A percentile compares a stretch with the other conserved stretches of the same genome.
phyloP scores from a whole-genome alignment of 176 grass and related monocot species.

The Triticum urartu region DNA sequence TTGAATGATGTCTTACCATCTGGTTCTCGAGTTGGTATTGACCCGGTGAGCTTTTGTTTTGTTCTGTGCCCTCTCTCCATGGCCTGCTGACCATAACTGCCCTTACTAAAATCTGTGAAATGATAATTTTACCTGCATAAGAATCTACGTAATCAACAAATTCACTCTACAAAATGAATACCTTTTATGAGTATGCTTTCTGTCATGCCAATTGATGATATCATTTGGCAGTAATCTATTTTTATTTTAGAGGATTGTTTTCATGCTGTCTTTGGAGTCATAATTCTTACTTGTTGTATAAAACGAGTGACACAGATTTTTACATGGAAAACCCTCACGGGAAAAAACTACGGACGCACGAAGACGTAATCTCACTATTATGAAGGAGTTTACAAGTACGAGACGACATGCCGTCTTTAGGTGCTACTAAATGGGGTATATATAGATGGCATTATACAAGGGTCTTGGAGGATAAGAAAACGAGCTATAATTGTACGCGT shows the following conservation, averaged over 20 bases:
- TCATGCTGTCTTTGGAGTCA: background rate
- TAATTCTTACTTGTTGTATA: background rate
- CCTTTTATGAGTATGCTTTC: background rate
- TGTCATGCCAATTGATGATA: background rate
- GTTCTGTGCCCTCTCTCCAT: background rate
- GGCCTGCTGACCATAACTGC: background rate
- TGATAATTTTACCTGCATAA: background rate
- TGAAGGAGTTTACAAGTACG: no score
- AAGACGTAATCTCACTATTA: background rate
- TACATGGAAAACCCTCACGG: background rate
- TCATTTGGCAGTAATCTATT: background rate
- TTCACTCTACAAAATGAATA: background rate
- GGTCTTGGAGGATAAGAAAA: background rate
- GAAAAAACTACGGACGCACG: background rate
- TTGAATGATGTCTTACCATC: constrained; percentile 83
- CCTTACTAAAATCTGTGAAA: background rate
- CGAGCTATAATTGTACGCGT: background rate
- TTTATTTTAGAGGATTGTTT: background rate
- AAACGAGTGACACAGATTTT: background rate
- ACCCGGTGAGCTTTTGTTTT: constrained; percentile 77
- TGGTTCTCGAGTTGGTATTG: constrained; percentile 85
- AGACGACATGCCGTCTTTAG: no score
- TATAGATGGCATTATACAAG: background rate
- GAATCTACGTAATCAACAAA: background rate
- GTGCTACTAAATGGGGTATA: background rate